phyloP scores from a whole-genome alignment of 345 rosid genomes.

The Erysimum cheiranthoides region DNA sequence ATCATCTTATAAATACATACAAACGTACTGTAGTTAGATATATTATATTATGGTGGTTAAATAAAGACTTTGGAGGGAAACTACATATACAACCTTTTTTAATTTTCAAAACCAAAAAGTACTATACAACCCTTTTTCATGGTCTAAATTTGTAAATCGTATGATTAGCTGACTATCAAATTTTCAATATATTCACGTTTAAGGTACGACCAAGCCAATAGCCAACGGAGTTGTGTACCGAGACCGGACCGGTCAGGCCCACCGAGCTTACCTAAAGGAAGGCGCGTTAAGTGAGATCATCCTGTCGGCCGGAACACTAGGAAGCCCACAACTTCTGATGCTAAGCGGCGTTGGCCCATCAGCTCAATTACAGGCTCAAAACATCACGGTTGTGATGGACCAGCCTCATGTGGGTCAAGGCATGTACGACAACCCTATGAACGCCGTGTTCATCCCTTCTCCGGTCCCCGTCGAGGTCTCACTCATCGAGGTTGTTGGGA shows the following conservation, averaged over 20 bases:
- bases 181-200: conserved; percentile 3
- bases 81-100: background rate
- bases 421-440: conserved; percentile 83
- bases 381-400: conserved; percentile 56
- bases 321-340: conserved; percentile 80
- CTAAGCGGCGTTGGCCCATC: conserved; percentile 78
- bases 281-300: conserved; percentile 59
- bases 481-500: conserved; percentile 79
- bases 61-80: background rate
- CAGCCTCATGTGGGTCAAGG: conserved; percentile 74
- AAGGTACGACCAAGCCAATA: conserved; percentile 45
- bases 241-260: conserved; percentile 51
- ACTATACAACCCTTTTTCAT: too few species aligned
- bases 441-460: conserved; percentile 68
- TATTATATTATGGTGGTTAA: background rate
- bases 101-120: too few species aligned
- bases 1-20: background rate
- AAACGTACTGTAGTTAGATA: background rate
- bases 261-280: conserved; percentile 54
- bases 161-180: conserved; percentile 8
- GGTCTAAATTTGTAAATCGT: too few species aligned
- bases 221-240: conserved; percentile 68
- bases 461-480: conserved; percentile 75
- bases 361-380: conserved; percentile 50
- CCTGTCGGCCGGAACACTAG: conserved; percentile 66